Conservation (phyloP, 306 rosid species). For the Adenanthera pavonina region DNA sequence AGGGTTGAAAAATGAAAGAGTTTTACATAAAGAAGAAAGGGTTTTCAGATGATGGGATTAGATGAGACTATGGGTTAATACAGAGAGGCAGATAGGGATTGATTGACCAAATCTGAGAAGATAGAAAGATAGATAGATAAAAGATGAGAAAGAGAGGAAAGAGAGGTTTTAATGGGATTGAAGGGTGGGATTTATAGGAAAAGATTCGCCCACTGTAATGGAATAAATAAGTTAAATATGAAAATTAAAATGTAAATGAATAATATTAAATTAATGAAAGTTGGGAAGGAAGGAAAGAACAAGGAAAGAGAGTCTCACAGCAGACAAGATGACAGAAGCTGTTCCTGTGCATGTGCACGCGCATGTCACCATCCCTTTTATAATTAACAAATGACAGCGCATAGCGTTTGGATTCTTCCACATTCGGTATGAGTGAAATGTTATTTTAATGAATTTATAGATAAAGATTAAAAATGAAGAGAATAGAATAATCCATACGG, state of each 20-base stretch:
- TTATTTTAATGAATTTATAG: neutral
- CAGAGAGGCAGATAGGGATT: constrained; percentile 11
- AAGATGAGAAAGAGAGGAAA: constrained; percentile 42
- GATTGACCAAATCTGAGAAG: constrained; percentile 40
- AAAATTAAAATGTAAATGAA: constrained; percentile 7
- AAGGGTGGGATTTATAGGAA: constrained; percentile 61
- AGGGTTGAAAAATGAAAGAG: neutral
- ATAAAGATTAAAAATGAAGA: too few relatives aligned
- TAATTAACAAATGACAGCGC: constrained; percentile 20
- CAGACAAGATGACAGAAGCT: neutral
- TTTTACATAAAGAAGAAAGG: constrained; percentile 1
- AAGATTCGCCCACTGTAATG: constrained; percentile 30
- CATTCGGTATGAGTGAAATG: neutral
- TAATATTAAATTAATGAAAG: neutral
- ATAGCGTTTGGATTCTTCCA: neutral
- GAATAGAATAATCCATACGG: too few relatives aligned
- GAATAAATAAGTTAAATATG: constrained; percentile 7
- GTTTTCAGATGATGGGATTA: neutral
- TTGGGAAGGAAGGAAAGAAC: neutral
- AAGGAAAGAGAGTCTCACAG: neutral
- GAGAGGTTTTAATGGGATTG: constrained; percentile 66
- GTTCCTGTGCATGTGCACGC: constrained; percentile 20
- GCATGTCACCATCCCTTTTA: neutral
- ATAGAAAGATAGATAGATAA: constrained; percentile 29
- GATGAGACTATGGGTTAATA: constrained; percentile 44